Conservation (phyloP, 1,284 basidiomycete species). For the Porodaedalea pini region DNA sequence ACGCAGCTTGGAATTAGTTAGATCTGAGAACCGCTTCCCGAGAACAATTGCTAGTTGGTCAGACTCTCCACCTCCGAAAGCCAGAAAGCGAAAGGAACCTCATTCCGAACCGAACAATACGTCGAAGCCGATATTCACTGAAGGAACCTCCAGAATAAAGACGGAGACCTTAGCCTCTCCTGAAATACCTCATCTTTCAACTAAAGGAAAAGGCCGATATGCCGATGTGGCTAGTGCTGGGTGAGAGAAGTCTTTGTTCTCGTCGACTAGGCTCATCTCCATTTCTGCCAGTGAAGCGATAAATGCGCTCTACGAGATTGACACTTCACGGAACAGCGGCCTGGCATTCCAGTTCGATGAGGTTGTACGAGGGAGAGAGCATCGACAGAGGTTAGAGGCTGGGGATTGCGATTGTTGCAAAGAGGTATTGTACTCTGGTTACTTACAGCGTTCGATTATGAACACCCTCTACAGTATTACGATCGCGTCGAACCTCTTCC, state of each 20-base stretch:
- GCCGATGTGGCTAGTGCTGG: not conserved
- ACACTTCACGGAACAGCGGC: conserved; percentile 64
- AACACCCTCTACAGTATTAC: conserved; percentile 16
- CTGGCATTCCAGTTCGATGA: conserved; percentile 67
- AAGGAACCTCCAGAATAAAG: not conserved
- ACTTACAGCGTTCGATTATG: not conserved
- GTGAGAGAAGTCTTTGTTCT: not conserved
- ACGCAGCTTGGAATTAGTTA: not conserved
- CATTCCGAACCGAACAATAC: not conserved
- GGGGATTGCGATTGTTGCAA: conserved; percentile 83
- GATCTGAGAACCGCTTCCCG: not conserved
- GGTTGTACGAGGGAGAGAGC: conserved; percentile 67
- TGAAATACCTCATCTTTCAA: not conserved
- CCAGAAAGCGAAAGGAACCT: not conserved
- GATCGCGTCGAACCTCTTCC: conserved; percentile 16
- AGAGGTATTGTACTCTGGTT: conserved; percentile 52
- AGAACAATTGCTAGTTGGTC: not conserved
- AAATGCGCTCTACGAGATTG: conserved; percentile 65
- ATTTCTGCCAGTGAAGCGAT: conserved; percentile 37
- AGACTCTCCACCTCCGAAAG: not conserved
- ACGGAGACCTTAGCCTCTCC: not conserved
- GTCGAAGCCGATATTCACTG: not conserved
- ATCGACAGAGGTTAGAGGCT: conserved; percentile 66
- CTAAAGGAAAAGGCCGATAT: not conserved
- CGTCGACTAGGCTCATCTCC: not conserved